Conservation (phyloP, 345 rosid species). For the Brassica rapa region DNA sequence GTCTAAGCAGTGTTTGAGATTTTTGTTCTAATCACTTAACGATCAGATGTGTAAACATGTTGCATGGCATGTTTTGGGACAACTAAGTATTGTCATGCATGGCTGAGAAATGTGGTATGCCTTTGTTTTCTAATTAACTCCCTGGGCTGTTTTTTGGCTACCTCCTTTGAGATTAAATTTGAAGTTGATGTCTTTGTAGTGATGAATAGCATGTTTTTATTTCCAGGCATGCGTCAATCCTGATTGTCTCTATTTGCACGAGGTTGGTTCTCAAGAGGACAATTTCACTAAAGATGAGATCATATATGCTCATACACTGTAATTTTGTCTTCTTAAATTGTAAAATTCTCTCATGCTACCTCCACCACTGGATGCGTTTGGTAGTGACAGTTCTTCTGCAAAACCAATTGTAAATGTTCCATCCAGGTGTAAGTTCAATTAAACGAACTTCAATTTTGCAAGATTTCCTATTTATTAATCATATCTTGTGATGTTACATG, state of each 20-base stretch:
- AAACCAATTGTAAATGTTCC: conserved; percentile 56
- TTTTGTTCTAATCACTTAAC: background rate
- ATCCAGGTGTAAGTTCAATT: conserved; percentile 54
- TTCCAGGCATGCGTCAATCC: conserved; percentile 68
- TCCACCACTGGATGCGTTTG: conserved; percentile 66
- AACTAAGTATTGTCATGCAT: conserved; percentile 80
- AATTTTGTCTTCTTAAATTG: conserved; percentile 1
- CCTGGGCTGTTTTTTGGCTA: background rate
- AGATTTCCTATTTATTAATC: background rate
- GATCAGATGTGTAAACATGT: background rate
- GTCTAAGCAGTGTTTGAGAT: background rate
- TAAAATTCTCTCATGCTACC: conserved; percentile 45
- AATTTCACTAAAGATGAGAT: conserved; percentile 76
- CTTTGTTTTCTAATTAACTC: background rate
- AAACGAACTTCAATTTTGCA: background rate
- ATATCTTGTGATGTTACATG: conserved; percentile 19
- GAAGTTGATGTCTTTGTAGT: conserved; percentile 1
- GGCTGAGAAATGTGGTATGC: conserved; percentile 73
- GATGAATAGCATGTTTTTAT: conserved; percentile 31
- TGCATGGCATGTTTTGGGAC: conserved; percentile 83
- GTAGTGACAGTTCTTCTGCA: conserved; percentile 48
- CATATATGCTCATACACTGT: conserved; percentile 67
- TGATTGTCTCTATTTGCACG: conserved; percentile 80
- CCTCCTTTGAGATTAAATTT: conserved; percentile 13
- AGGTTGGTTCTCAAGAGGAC: conserved; percentile 71